Evolutionary conservation across 2,329 filamentous ascomycete genomes (phyloP).

Genomic region (Colletotrichum shisoi): DNA sequence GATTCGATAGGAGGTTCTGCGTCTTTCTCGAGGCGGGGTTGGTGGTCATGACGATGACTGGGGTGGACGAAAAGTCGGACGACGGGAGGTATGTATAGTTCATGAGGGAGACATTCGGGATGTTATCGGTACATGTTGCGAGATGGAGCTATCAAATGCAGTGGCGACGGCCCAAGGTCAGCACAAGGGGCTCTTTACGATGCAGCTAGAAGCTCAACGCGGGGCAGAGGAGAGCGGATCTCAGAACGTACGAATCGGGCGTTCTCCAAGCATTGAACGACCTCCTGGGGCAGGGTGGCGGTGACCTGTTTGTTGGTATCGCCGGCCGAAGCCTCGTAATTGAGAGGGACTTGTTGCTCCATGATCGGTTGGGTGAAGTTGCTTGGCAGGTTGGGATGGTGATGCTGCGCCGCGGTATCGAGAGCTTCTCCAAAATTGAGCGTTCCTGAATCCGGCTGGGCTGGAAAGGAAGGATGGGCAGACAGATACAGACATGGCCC

Average conservation of each 20-base stretch:
- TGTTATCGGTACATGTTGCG: constrained; percentile 83
- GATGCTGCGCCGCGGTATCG: constrained; percentile 9
- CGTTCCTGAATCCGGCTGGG: constrained; percentile 21
- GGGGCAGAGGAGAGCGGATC: background rate
- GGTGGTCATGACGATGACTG: constrained; percentile 95
- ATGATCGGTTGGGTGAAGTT: constrained; percentile 45
- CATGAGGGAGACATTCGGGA: constrained; percentile 95
- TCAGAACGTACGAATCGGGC: constrained; percentile 79
- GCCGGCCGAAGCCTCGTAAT: constrained; percentile 77
- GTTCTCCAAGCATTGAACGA: constrained; percentile 90
- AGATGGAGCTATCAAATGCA: constrained; percentile 77
- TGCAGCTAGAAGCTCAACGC: background rate
- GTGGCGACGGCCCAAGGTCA: constrained; percentile 6
- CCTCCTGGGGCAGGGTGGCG: constrained; percentile 78
- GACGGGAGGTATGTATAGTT: constrained; percentile 96
- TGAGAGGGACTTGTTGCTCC: constrained; percentile 75
- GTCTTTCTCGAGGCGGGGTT: constrained; percentile 81
- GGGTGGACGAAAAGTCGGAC: constrained; percentile 71
- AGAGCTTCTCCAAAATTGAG: constrained; percentile 22
- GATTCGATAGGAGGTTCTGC: constrained; percentile 82
- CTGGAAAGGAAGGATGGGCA: constrained; percentile 28
- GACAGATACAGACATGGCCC: constrained; percentile 12
- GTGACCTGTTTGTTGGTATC: constrained; percentile 75
- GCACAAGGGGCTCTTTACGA: constrained; percentile 18
- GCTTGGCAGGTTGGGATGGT: constrained; percentile 42